Percentiles rank a stretch among this genome's conserved stretches.
phyloP scores from a whole-genome alignment of 306 rosid species.

The Datisca glomerata region DNA sequence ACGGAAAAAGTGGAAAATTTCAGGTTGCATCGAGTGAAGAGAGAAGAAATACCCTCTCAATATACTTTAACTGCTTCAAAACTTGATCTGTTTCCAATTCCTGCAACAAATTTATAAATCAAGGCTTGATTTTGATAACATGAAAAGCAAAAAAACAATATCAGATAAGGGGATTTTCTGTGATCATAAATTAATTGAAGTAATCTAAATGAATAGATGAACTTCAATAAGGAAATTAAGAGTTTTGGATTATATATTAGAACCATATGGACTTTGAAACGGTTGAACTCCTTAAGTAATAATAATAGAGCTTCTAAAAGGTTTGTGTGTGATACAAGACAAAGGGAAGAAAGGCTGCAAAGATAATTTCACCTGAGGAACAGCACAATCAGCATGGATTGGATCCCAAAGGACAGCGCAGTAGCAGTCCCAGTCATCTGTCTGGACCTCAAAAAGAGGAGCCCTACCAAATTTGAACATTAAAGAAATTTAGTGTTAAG shows the following conservation, averaged over 20 bases:
- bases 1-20: too few species aligned
- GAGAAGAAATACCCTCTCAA: conserved; percentile 83
- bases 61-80: conserved; percentile 66
- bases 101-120: conserved; percentile 29
- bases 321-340: too few species aligned
- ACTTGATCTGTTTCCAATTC: conserved; percentile 67
- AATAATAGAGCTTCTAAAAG: not conserved
- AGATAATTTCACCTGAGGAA: conserved; percentile 31
- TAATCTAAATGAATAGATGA: not conserved
- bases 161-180: not conserved
- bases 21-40: too few species aligned
- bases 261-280: not conserved
- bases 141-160: not conserved
- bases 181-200: not conserved
- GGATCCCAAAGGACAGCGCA: conserved; percentile 40
- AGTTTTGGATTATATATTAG: not conserved
- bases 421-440: conserved; percentile 46
- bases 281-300: not conserved
- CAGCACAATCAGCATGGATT: conserved; percentile 38
- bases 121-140: not conserved
- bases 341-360: not conserved
- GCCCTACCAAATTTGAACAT: conserved; percentile 15
- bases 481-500: not conserved
- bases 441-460: conserved; percentile 43
- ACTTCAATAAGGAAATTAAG: not conserved